These are phyloP conservation scores for Earliella scabrosa DNA, from an alignment of 1,284 basidiomycete genomes.

Conservation along the genomic window DNA sequence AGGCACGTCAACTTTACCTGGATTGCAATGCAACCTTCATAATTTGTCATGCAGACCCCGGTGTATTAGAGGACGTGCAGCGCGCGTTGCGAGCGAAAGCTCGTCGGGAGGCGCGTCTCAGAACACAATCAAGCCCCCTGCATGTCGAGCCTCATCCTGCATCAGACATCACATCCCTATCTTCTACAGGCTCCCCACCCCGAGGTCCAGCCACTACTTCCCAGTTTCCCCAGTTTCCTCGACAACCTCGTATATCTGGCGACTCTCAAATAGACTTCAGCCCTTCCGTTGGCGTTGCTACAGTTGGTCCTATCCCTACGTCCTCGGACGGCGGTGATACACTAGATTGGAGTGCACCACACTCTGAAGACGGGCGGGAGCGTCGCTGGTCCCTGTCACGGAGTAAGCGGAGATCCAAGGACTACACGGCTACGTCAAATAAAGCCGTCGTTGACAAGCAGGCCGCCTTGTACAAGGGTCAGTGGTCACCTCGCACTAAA, in stretches of 20 bases:
- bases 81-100: constrained; percentile 72
- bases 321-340: constrained; percentile 70
- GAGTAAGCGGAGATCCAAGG: constrained; percentile 62
- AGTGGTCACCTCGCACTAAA: not conserved
- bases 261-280: constrained; percentile 70
- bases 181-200: constrained; percentile 41
- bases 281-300: constrained; percentile 56
- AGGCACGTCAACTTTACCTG: constrained; percentile 45
- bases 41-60: constrained; percentile 54
- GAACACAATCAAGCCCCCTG: constrained; percentile 38
- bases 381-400: constrained; percentile 64
- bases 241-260: constrained; percentile 22
- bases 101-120: constrained; percentile 67
- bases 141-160: constrained; percentile 29
- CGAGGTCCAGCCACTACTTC: constrained; percentile 22
- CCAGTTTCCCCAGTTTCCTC: constrained; percentile 20
- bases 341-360: constrained; percentile 65
- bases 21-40: constrained; percentile 11
- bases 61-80: constrained; percentile 75
- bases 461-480: constrained; percentile 34
- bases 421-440: constrained; percentile 46
- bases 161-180: constrained; percentile 31
- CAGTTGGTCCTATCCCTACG: constrained; percentile 59
- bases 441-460: constrained; percentile 43
- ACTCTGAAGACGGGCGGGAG: constrained; percentile 60